Conservation (phyloP, 2,329 filamentous ascomycete species). For the Xylariales sp. region DNA sequence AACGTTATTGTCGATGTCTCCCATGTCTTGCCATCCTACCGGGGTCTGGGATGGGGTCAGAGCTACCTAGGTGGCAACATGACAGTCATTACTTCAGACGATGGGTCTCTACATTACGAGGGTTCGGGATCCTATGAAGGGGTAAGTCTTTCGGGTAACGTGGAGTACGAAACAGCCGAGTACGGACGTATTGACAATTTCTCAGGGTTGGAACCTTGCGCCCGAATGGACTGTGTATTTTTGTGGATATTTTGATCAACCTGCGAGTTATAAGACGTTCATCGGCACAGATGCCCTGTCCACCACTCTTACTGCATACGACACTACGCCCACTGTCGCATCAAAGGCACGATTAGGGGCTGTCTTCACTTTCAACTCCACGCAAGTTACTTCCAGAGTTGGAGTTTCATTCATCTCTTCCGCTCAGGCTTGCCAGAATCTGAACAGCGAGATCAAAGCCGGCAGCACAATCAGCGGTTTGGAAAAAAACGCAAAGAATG, state of each 20-base stretch:
- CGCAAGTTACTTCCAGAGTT: constrained; percentile 50
- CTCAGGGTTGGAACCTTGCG: constrained; percentile 57
- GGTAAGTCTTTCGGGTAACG: constrained; percentile 28
- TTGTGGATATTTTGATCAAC: constrained; percentile 55
- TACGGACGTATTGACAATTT: constrained; percentile 5
- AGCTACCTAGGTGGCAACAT: constrained; percentile 58
- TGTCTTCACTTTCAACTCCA: constrained; percentile 49
- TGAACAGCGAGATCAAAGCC: constrained; percentile 51
- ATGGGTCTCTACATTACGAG: constrained; percentile 41
- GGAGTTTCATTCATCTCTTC: constrained; percentile 66
- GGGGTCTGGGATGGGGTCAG: constrained; percentile 58
- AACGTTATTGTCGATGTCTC: constrained; percentile 61
- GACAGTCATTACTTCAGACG: constrained; percentile 38
- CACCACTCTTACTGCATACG: constrained; percentile 25
- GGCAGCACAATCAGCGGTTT: constrained; percentile 38
- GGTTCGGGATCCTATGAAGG: constrained; percentile 61
- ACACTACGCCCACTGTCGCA: constrained; percentile 7
- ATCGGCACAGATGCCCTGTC: constrained; percentile 27
- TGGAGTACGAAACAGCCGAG: background rate
- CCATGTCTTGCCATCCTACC: constrained; percentile 59
- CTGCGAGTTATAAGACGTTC: constrained; percentile 40
- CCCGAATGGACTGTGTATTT: constrained; percentile 60
- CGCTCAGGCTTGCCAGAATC: constrained; percentile 53
- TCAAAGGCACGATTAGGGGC: constrained; percentile 36
- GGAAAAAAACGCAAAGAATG: constrained; percentile 39